Base-by-base conservation (phyloP, 129 eudicot genomes). In the Saussurea involucrata region DNA sequence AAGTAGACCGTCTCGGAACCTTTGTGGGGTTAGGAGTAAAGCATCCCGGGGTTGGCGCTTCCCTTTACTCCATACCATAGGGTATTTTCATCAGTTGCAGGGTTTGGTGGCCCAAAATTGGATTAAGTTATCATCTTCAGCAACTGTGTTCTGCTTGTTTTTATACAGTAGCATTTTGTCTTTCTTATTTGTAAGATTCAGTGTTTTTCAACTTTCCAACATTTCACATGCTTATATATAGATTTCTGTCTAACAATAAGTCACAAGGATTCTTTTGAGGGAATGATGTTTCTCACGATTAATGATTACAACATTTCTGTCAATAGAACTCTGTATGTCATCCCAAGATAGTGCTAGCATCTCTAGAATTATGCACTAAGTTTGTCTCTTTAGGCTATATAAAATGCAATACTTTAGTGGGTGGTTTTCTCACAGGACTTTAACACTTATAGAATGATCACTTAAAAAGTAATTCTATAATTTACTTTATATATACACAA, bases 271-370 rank as follows among this genome's bases (percentile, higher is more conserved):
- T 71, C 49, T 60, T 27, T 28, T 37, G 63, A 33, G 61, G 75
- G 32, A 73, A 24, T 20, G 42, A 36, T 8, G 9, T 60, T 5
- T 49, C 53, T 57, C 15, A 58, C 64, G 31, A 11, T 55, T 72
- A 31, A 21, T 58, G 68, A 21, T 74, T 75, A 75, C 63, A 44
- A 10, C 64, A 66, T 17, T 64, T 75, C 29, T 37, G 72, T 75
- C 64, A 66, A 66, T 66, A 31, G 71, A 53, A 53, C 61, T 29
- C 44, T 66, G 21, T n/a, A 31, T 66, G 71, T n/a, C 71, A 66
- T 66, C 71, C 71, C 2, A 65, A 33, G 66, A 74, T 74, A 34
- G 58, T 60, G 78, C 32, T 74, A 60, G 20, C 34, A 24, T 28
- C 57, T 64, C 63, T 44, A 18, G 34, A 37, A 12, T 42, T 27